Percentiles rank a stretch among this genome's conserved stretches.
Conservation (phyloP, 768 basidiomycete genomes). For the Tricholoma saponaceum region DNA sequence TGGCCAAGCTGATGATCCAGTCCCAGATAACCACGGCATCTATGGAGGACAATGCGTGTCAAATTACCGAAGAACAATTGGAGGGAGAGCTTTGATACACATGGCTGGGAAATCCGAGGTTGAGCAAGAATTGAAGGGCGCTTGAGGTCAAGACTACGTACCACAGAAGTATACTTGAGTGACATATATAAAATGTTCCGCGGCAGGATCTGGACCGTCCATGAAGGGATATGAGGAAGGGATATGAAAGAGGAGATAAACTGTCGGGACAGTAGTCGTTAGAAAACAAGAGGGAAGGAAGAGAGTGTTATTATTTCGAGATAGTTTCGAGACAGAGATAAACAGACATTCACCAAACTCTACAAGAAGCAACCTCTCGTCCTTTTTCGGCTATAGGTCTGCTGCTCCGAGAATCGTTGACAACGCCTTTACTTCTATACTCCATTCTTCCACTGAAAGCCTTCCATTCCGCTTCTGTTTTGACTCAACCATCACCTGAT, state of each 20-base stretch:
- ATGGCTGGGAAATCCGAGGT: slow-evolving; percentile 48
- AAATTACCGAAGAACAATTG: slow-evolving; percentile 25
- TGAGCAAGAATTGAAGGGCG: slow-evolving; percentile 21
- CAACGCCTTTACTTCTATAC: slow-evolving; percentile 12
- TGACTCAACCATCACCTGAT: slow-evolving; percentile 8
- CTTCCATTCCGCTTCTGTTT: slow-evolving; percentile 9
- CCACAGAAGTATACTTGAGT: slow-evolving; percentile 85
- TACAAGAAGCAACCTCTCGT: slow-evolving; percentile 37
- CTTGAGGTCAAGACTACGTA: slow-evolving; percentile 37
- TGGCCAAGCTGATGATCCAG: slow-evolving; percentile 74
- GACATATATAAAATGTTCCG: slow-evolving; percentile 75
- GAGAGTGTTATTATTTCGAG: slow-evolving; percentile 16
- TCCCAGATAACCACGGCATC: slow-evolving; percentile 84
- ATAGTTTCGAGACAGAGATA: background rate
- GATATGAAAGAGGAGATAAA: slow-evolving; percentile 1
- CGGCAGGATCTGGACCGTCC: slow-evolving; percentile 33
- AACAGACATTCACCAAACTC: slow-evolving; percentile 39
- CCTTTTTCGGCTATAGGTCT: slow-evolving; percentile 23
- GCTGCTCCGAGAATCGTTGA: slow-evolving; percentile 15
- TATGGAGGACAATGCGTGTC: slow-evolving; percentile 28
- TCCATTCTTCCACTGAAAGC: slow-evolving; percentile 11
- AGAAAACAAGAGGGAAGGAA: slow-evolving; percentile 34
- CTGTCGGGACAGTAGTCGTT: slow-evolving; percentile 28
- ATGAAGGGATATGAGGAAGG: slow-evolving; percentile 19
- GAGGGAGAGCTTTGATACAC: slow-evolving; percentile 44